Percentiles rank a stretch among this genome's conserved stretches.
Conservation (phyloP, 805 yeast species). For the Candida sanyiensis region DNA sequence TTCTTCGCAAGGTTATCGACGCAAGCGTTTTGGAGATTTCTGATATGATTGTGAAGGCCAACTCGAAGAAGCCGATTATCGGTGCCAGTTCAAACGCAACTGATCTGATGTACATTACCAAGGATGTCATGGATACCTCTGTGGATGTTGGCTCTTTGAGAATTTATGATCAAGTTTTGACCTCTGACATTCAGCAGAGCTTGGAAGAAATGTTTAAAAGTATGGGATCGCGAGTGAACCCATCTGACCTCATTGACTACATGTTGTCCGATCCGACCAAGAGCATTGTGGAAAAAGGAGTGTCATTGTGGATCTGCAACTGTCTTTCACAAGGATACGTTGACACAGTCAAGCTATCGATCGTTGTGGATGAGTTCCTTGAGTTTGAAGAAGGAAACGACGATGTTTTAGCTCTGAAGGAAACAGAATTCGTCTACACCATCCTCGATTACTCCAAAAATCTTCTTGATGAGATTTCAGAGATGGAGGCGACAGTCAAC, state of each 20-base stretch:
- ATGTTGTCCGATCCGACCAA: slow-evolving; percentile 19
- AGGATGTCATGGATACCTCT: slow-evolving; percentile 9
- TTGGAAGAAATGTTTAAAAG: slow-evolving; percentile 17
- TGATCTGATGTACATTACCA: slow-evolving; percentile 20
- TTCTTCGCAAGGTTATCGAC: slow-evolving; percentile 15
- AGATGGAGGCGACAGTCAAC: slow-evolving; percentile 9
- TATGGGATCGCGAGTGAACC: slow-evolving; percentile 19
- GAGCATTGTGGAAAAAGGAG: slow-evolving; percentile 18
- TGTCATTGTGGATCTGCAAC: slow-evolving; percentile 36
- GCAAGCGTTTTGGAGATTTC: slow-evolving; percentile 19
- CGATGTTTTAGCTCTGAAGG: slow-evolving; percentile 12
- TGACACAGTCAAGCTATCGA: slow-evolving; percentile 10
- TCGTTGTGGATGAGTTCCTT: slow-evolving; percentile 25
- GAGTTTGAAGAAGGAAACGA: slow-evolving; percentile 25
- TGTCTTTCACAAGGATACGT: slow-evolving; percentile 26
- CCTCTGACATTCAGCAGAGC: slow-evolving; percentile 20
- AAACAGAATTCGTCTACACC: slow-evolving; percentile 26
- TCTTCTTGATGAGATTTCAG: slow-evolving; percentile 33
- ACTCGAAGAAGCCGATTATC: slow-evolving; percentile 11
- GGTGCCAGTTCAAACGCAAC: slow-evolving; percentile 6
- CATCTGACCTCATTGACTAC: slow-evolving; percentile 18
- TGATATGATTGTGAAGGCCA: slow-evolving; percentile 14
- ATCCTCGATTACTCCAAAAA: slow-evolving; percentile 38
- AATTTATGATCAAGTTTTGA: slow-evolving; percentile 19
- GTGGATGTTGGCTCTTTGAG: slow-evolving; percentile 10